These are phyloP conservation scores for Talaromyces sp. DNA, from an alignment of 2,329 filamentous ascomycete species.

Conservation along the genomic window DNA sequence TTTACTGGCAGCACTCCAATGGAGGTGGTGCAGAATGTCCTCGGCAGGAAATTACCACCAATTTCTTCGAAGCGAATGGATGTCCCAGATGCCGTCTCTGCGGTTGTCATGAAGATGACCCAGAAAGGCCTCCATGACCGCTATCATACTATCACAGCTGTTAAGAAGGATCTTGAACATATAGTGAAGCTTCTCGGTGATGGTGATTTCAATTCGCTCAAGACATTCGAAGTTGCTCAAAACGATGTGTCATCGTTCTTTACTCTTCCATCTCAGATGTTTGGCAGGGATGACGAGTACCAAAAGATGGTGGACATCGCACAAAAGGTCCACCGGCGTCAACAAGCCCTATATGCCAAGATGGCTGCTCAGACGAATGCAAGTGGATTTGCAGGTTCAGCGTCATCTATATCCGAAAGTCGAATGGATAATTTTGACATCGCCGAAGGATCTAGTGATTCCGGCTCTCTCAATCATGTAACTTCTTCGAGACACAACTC, in stretches of 20 bases:
- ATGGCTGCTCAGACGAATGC: slow-evolving; percentile 29
- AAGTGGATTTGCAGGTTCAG: slow-evolving; percentile 51
- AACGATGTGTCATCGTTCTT: slow-evolving; percentile 92
- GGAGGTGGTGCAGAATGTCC: slow-evolving; percentile 86
- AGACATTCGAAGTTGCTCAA: slow-evolving; percentile 71
- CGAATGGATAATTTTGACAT: slow-evolving; percentile 48
- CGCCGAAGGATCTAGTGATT: slow-evolving; percentile 56
- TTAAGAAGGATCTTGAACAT: slow-evolving; percentile 74
- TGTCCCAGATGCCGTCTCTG: slow-evolving; percentile 75
- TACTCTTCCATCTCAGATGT: slow-evolving; percentile 74
- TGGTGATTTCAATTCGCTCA: slow-evolving; percentile 68
- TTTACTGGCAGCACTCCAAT: slow-evolving; percentile 78
- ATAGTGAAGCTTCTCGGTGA: slow-evolving; percentile 72
- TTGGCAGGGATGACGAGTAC: slow-evolving; percentile 72
- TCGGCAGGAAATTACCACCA: slow-evolving; percentile 72
- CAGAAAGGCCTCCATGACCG: slow-evolving; percentile 82
- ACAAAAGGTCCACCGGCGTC: slow-evolving; percentile 68
- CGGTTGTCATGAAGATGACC: slow-evolving; percentile 87
- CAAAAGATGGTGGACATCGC: slow-evolving; percentile 69
- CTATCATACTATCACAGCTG: slow-evolving; percentile 83
- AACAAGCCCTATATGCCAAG: slow-evolving; percentile 42
- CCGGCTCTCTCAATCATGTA: slow-evolving; percentile 44
- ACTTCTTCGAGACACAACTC: slow-evolving; percentile 38
- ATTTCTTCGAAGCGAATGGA: slow-evolving; percentile 76
- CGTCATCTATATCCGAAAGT: slow-evolving; percentile 52